Percentiles rank a stretch among this genome's conserved stretches.
These are phyloP conservation scores for Mycena epipterygia DNA, from an alignment of 768 basidiomycete species.

Conservation along the genomic window DNA sequence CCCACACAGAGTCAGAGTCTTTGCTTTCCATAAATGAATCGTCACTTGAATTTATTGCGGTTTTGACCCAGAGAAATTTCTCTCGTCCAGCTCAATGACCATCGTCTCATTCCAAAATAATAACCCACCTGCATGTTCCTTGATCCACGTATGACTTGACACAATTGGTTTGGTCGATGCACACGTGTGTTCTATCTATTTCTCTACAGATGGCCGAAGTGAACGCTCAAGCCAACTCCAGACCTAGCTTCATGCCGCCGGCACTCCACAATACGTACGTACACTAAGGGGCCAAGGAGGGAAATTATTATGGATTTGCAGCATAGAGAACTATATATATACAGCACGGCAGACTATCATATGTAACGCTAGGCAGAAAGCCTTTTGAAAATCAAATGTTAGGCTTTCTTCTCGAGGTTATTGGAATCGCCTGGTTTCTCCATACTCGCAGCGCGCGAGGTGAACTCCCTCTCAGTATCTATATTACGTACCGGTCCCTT, in stretches of 20 bases:
- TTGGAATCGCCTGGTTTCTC: conserved; percentile 12
- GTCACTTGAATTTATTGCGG: background rate
- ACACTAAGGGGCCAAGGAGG: background rate
- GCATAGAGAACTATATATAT: conserved; percentile 4
- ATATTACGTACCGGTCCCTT: conserved; percentile 2
- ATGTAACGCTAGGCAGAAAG: conserved; percentile 16
- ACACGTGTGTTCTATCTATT: too few relatives aligned
- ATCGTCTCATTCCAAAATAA: too few relatives aligned
- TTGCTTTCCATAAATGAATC: background rate
- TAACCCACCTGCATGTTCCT: too few relatives aligned
- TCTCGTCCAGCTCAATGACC: background rate
- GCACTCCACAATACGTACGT: too few relatives aligned
- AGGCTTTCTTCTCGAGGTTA: conserved; percentile 12
- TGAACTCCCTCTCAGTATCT: conserved; percentile 5
- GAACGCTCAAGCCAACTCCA: background rate
- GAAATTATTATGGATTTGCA: conserved; percentile 5
- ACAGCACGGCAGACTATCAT: conserved; percentile 8
- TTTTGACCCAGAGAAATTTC: background rate
- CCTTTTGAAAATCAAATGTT: conserved; percentile 11
- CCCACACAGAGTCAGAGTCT: background rate
- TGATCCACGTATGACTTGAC: too few relatives aligned
- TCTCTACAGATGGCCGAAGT: too few relatives aligned
- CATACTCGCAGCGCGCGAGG: background rate
- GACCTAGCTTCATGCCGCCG: background rate
- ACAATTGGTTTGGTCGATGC: too few relatives aligned